Evolutionary conservation across 495 filamentous ascomycete genomes (phyloP).

Genomic region (Trichoderma virens): DNA sequence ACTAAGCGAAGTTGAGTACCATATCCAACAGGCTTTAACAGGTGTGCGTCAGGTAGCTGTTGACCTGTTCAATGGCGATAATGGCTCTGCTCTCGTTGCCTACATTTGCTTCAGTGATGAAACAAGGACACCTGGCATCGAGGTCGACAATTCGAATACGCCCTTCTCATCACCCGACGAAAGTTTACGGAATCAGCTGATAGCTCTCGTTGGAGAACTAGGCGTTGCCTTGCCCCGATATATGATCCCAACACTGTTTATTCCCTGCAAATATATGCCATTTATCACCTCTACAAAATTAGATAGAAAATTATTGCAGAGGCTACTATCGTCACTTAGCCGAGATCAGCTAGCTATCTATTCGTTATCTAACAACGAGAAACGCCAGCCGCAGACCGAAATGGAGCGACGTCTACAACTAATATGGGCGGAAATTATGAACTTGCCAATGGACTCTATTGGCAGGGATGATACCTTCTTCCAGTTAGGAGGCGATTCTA

Average conservation of each 20-base stretch:
- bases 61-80: slow-evolving; percentile 27
- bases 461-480: slow-evolving; percentile 22
- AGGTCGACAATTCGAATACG: neutral
- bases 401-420: slow-evolving; percentile 26
- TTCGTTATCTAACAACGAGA: neutral
- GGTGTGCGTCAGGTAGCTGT: slow-evolving; percentile 34
- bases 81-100: neutral
- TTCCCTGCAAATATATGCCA: slow-evolving; percentile 11
- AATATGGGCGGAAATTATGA: slow-evolving; percentile 41
- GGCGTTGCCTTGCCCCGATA: slow-evolving; percentile 14
- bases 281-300: neutral
- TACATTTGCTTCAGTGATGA: slow-evolving; percentile 5
- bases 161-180: neutral
- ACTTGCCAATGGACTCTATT: slow-evolving; percentile 27
- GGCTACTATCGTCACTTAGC: neutral
- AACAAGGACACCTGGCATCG: neutral
- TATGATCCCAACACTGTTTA: slow-evolving; percentile 19
- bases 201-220: neutral
- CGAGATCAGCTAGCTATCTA: slow-evolving; percentile 14
- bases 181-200: neutral
- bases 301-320: neutral
- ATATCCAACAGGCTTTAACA: neutral
- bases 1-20: slow-evolving; percentile 32
- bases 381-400: slow-evolving; percentile 8
- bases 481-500: slow-evolving; percentile 32